Conservation (phyloP, 495 filamentous ascomycete species). For the Xanthoparmelia taractica region DNA sequence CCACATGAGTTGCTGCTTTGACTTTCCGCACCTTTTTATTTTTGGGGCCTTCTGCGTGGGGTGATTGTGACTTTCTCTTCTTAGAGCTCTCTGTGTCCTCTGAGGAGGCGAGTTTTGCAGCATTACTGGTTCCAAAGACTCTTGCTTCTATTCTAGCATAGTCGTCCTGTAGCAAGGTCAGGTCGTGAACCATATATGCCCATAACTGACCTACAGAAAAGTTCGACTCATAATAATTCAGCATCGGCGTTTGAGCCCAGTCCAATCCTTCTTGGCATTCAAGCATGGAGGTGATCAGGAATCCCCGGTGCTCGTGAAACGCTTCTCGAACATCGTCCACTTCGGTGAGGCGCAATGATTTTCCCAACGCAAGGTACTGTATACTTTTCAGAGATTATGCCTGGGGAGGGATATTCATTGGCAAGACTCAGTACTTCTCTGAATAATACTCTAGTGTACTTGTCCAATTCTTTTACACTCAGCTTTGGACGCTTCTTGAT, state of each 20-base stretch:
- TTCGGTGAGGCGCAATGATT: conserved; percentile 31
- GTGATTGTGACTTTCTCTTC: conserved; percentile 22
- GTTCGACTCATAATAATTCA: conserved; percentile 43
- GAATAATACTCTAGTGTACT: conserved; percentile 17
- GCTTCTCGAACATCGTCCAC: conserved; percentile 43
- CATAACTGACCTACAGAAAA: conserved; percentile 36
- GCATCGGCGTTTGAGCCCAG: conserved; percentile 50
- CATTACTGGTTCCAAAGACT: conserved; percentile 3
- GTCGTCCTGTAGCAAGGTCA: conserved; percentile 34
- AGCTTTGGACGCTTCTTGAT: conserved; percentile 16
- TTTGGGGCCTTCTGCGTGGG: not conserved
- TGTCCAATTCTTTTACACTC: conserved; percentile 16
- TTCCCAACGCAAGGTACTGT: conserved; percentile 31
- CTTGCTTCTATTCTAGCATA: conserved; percentile 34
- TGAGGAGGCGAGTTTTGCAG: not conserved
- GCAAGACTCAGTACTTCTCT: conserved; percentile 25
- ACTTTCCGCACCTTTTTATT: conserved; percentile 24
- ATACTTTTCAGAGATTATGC: conserved; percentile 25
- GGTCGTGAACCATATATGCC: conserved; percentile 5
- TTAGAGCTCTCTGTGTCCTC: conserved; percentile 3
- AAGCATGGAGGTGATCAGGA: conserved; percentile 53
- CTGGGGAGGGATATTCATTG: conserved; percentile 19
- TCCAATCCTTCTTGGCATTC: conserved; percentile 46
- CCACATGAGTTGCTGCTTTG: conserved; percentile 16
- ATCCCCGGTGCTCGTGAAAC: conserved; percentile 47